Percentiles rank a stretch among this genome's conserved stretches.
Evolutionary conservation across 345 rosid species (phyloP).

Genomic region (Litchi chinensis): DNA sequence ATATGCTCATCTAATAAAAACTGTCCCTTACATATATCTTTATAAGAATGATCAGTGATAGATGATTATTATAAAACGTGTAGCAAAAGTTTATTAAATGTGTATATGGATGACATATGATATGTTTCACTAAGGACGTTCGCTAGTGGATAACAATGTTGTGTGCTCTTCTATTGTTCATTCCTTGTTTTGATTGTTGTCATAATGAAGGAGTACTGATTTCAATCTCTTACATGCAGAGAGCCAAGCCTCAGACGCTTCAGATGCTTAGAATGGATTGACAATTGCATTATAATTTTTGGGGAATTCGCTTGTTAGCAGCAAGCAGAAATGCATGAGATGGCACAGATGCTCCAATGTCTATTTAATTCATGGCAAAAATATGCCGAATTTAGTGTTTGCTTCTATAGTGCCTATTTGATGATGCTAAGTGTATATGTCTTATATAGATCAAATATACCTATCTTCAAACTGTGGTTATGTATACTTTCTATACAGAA

Average conservation of each 20-base stretch:
- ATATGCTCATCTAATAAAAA: too few relatives aligned
- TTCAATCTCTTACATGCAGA: constrained; percentile 8
- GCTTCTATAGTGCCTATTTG: neutral
- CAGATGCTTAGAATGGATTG: neutral
- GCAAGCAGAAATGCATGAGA: neutral
- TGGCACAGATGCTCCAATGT: neutral
- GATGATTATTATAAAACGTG: too few relatives aligned
- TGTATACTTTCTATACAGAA: constrained; percentile 12
- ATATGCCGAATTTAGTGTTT: neutral
- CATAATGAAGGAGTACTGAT: neutral
- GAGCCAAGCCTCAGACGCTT: neutral
- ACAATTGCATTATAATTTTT: neutral
- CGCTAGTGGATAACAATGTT: neutral
- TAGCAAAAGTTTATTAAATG: neutral
- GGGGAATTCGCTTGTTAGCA: neutral
- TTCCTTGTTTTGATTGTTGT: neutral
- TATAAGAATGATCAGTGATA: too few relatives aligned
- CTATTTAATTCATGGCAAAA: neutral
- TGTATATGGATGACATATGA: too few relatives aligned
- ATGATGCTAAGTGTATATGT: neutral
- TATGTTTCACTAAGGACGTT: too few relatives aligned
- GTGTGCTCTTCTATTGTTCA: neutral
- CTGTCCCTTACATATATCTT: too few relatives aligned
- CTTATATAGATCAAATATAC: neutral
- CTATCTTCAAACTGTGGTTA: constrained; percentile 3